These are phyloP conservation scores for Turnera subulata DNA, from an alignment of 345 rosid species.

Conservation along the genomic window DNA sequence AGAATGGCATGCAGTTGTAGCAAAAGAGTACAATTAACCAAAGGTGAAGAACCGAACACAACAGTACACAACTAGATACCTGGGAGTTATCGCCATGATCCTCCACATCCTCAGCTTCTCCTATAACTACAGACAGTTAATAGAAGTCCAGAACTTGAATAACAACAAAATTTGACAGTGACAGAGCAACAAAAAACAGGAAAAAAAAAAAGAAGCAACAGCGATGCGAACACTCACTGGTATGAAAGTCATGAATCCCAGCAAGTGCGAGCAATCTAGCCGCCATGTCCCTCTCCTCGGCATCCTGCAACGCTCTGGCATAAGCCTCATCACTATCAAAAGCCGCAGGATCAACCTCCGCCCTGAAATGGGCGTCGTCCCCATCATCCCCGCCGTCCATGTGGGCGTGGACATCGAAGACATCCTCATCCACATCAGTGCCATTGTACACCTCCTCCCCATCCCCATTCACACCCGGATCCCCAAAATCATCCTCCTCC, in stretches of 20 bases:
- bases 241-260: conserved; percentile 59
- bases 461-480: conserved; percentile 29
- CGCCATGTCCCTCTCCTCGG: conserved; percentile 84
- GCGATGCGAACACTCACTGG: neutral
- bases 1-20: too few relatives aligned
- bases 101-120: conserved; percentile 48
- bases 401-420: conserved; percentile 49
- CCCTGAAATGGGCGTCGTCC: conserved; percentile 27
- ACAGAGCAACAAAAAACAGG: too few relatives aligned
- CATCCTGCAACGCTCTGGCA: conserved; percentile 92
- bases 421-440: conserved; percentile 40
- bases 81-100: conserved; percentile 52
- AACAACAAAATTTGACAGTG: neutral
- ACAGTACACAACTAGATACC: conserved; percentile 32
- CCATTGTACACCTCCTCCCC: conserved; percentile 32
- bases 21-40: too few relatives aligned
- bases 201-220: too few relatives aligned
- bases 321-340: conserved; percentile 81
- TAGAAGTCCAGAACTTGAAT: neutral
- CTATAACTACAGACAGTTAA: conserved; percentile 39
- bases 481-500: conserved; percentile 55
- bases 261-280: conserved; percentile 74
- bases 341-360: conserved; percentile 44
- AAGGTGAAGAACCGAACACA: neutral
- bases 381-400: conserved; percentile 36